Conservation (phyloP, 352 stramenopile species). For the Phytophthora niederhauseri region DNA sequence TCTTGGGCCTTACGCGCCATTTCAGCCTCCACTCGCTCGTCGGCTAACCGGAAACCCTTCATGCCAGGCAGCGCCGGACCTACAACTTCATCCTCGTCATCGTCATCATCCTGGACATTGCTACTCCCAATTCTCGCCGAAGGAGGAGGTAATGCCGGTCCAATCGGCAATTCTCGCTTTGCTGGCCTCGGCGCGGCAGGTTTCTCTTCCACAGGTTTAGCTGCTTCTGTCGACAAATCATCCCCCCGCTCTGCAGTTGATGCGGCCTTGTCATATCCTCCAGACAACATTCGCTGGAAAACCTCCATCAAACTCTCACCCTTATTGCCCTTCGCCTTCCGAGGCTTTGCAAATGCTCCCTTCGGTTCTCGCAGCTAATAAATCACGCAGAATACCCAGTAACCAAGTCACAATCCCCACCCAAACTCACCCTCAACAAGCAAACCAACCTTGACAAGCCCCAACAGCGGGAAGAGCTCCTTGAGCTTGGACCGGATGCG, state of each 20-base stretch:
- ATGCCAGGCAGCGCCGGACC: conserved; percentile 78
- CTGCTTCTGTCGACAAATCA: neutral
- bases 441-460: conserved; percentile 56
- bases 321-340: conserved; percentile 12
- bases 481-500: conserved; percentile 70
- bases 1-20: conserved; percentile 65
- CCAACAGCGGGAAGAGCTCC: conserved; percentile 74
- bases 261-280: conserved; percentile 6
- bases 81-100: conserved; percentile 62
- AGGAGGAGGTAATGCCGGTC: conserved; percentile 51
- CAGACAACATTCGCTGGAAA: conserved; percentile 53
- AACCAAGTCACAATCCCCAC: neutral
- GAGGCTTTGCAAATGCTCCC: conserved; percentile 56
- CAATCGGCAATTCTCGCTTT: conserved; percentile 52
- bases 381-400: neutral
- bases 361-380: conserved; percentile 56
- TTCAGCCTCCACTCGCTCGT: conserved; percentile 72
- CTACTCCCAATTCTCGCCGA: conserved; percentile 2
- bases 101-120: conserved; percentile 20
- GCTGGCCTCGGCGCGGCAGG: conserved; percentile 1
- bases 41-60: conserved; percentile 75
- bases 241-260: neutral
- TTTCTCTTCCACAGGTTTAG: conserved; percentile 22
- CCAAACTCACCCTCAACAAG: neutral
- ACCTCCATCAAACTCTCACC: conserved; percentile 52